phyloP scores from a whole-genome alignment of 306 rosid species.

The Gillenia trifoliata region DNA sequence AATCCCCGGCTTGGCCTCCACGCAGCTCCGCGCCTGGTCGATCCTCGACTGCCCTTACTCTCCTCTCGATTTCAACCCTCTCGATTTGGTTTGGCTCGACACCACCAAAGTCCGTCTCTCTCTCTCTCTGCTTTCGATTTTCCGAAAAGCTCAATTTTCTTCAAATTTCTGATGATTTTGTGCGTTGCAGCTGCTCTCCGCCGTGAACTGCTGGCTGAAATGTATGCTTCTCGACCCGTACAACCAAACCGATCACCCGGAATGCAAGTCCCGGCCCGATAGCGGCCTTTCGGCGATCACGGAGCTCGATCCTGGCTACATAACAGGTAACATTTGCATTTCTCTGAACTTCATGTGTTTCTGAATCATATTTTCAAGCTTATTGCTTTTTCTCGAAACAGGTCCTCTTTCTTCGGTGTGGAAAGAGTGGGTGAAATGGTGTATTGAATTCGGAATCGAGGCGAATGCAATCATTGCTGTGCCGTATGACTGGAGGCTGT shows the following conservation, averaged over 20 bases:
- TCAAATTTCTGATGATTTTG: not conserved
- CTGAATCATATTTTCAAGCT: not conserved
- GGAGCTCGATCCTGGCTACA: constrained; percentile 97
- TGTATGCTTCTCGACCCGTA: constrained; percentile 86
- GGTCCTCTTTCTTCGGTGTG: constrained; percentile 97
- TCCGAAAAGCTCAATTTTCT: constrained; percentile 7
- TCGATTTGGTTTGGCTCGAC: constrained; percentile 99
- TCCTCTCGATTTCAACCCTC: constrained; percentile 98
- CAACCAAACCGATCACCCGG: constrained; percentile 91
- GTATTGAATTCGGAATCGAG: constrained; percentile 93
- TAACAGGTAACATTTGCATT: constrained; percentile 51
- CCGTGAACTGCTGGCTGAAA: constrained; percentile 97
- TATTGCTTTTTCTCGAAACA: constrained; percentile 22
- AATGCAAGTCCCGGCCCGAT: constrained; percentile 95
- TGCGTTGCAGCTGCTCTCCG: constrained; percentile 75
- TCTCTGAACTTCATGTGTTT: not conserved
- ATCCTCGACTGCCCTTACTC: constrained; percentile 93
- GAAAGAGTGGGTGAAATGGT: constrained; percentile 99
- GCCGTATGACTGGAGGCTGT: constrained; percentile 96
- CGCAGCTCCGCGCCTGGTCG: constrained; percentile 99
- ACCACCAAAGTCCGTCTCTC: constrained; percentile 57
- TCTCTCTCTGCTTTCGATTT: constrained; percentile 11
- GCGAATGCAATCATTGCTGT: constrained; percentile 95
- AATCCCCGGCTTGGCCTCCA: constrained; percentile 96
- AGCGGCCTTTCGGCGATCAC: constrained; percentile 97